Evolutionary conservation across 2,329 filamentous ascomycete species (phyloP), one percentile per base, ranked within the genome.

Genomic region (Aureobasidium uvarum): DNA sequence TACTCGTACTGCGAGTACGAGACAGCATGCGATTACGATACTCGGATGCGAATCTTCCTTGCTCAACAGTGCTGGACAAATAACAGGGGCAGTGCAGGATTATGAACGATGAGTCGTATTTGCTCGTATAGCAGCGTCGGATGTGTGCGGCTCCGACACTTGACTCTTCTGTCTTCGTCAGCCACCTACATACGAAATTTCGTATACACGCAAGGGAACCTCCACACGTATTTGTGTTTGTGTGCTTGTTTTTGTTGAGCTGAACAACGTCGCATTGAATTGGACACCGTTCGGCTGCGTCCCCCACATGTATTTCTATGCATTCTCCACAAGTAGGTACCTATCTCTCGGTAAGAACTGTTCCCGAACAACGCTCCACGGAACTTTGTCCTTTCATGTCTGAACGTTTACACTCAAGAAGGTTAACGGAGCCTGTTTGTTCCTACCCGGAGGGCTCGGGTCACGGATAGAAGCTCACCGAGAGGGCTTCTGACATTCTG

Each of bases 91-190:
- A 31, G 39, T 36, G 51, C 4, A 43, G 23, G 16, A 2, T 45
- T 58, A 45, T 58, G 23, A 58, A 33, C 16, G 20, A 13, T 3
- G 31, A 18, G 6, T 16, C 54, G 54, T 58, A 58, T 23, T 41
- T 41, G 52, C 54, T 58, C 54, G 54, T 58, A 58, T 20, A 58
- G 39, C 36, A 45, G 20, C n/a, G 8, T 45, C 54, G 54, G 54
- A 31, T 43, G 54, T 58, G 13, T 1, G 54, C 54, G 54, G 39
- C 38, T 31, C 39, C 54, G 23, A 43, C 6, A 2, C 16, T 4
- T 2, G 38, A 36, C 31, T 18, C 14, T 18, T 20, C 13, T 13
- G 51, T 23, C n/a, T 39, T 31, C 14, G 31, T 51, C 52, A 43
- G 52, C 36, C 52, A 43, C 5, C 52, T 28, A 18, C 13, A 28